phyloP scores from a whole-genome alignment of 2,329 filamentous ascomycete species.

The Xylaria polymorpha region DNA sequence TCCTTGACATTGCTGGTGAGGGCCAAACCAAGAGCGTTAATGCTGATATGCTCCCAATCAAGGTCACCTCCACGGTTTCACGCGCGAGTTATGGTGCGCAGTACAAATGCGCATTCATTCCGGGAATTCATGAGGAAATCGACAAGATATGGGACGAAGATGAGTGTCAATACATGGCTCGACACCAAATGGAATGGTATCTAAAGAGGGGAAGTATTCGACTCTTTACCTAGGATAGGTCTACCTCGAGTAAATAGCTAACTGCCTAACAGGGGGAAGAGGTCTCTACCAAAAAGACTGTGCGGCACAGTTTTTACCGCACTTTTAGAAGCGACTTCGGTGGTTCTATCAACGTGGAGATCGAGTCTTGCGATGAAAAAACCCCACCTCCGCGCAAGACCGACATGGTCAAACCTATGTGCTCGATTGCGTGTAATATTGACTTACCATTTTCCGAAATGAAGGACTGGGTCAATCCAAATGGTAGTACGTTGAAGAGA shows the following conservation, averaged over 20 bases:
- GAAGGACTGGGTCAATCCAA: not conserved
- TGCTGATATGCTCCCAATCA: conserved; percentile 9
- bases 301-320: conserved; percentile 7
- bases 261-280: conserved; percentile 8
- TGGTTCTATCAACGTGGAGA: conserved; percentile 2
- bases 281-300: conserved; percentile 6
- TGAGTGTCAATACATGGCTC: conserved; percentile 4
- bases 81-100: conserved; percentile 21
- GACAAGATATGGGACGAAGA: conserved; percentile 20
- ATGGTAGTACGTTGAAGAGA: conserved; percentile 4
- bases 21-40: not conserved
- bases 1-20: conserved; percentile 12
- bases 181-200: conserved; percentile 27
- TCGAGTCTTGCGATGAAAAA: conserved; percentile 13
- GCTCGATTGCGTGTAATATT: not conserved
- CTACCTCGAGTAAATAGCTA: not conserved
- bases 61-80: conserved; percentile 14
- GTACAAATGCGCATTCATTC: not conserved
- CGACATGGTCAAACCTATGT: conserved; percentile 12
- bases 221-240: not conserved
- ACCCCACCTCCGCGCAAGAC: conserved; percentile 11
- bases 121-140: not conserved
- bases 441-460: conserved; percentile 12
- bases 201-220: conserved; percentile 12
- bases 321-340: conserved; percentile 9